Evolutionary conservation across 2,329 filamentous ascomycete species (phyloP).

Genomic region (Cryphonectria naterciae): DNA sequence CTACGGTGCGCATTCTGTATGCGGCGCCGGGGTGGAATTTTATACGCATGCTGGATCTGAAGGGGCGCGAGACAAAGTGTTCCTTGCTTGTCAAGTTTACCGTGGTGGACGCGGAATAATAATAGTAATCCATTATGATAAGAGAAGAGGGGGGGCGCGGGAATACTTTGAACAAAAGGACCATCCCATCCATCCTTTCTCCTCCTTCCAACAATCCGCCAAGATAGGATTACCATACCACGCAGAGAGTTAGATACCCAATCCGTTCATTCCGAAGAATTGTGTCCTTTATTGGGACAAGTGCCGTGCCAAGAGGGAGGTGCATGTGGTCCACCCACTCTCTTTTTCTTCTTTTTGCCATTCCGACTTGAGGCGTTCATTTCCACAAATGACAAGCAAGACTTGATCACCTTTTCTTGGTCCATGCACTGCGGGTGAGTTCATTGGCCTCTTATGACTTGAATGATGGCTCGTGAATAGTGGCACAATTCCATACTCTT

Average conservation of each 20-base stretch:
- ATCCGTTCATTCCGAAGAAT: not conserved
- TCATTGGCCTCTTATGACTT: not conserved
- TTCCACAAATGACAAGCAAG: conserved; percentile 23
- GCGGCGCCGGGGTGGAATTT: conserved; percentile 63
- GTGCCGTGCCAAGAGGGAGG: not conserved
- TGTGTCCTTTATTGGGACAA: not conserved
- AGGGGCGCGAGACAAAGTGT: conserved; percentile 66
- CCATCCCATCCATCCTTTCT: not conserved
- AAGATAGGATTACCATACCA: not conserved
- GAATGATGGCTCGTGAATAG: not conserved
- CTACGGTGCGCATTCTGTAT: conserved; percentile 64
- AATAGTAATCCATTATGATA: too few species aligned
- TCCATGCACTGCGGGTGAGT: not conserved
- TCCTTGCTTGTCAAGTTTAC: conserved; percentile 66
- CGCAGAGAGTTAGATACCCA: not conserved
- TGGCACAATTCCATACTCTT: not conserved
- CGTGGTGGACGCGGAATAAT: conserved; percentile 44
- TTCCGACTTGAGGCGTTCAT: conserved; percentile 6
- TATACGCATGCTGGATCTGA: conserved; percentile 66
- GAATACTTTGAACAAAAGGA: too few species aligned
- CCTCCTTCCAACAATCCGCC: not conserved
- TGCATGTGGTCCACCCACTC: not conserved
- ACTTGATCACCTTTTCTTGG: not conserved
- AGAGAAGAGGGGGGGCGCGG: not conserved
- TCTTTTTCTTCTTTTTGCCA: conserved; percentile 10